Conservation (phyloP, 1,139 yeast species). For the Pichia sp. region DNA sequence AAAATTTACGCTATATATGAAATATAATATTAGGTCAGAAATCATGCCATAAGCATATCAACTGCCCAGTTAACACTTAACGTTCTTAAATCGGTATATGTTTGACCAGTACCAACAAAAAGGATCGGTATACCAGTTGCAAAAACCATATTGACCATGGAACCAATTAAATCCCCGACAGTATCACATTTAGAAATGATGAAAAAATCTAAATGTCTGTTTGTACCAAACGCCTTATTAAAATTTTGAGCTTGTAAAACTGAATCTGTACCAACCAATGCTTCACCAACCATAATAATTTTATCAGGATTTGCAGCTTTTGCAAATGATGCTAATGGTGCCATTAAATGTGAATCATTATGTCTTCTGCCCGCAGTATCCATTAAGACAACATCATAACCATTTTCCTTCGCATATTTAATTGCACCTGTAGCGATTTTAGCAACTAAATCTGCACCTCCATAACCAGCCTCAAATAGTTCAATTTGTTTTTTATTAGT, state of each 20-base stretch:
- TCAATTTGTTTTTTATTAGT: constrained; percentile 55
- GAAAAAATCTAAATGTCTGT: constrained; percentile 79
- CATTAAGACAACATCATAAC: constrained; percentile 81
- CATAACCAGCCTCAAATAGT: constrained; percentile 90
- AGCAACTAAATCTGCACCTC: constrained; percentile 90
- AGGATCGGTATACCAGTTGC: constrained; percentile 93
- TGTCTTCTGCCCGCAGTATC: constrained; percentile 99
- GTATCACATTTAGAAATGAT: constrained; percentile 94
- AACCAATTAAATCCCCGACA: constrained; percentile 93
- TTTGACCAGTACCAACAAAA: constrained; percentile 96
- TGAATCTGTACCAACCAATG: constrained; percentile 94
- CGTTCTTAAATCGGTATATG: constrained; percentile 91
- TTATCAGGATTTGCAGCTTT: constrained; percentile 94
- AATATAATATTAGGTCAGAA: background rate
- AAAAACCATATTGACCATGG: constrained; percentile 96
- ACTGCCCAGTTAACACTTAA: constrained; percentile 92
- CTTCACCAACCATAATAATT: constrained; percentile 98
- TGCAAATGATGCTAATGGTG: constrained; percentile 91
- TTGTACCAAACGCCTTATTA: constrained; percentile 87
- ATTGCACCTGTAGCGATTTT: constrained; percentile 94
- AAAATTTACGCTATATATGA: too few species aligned
- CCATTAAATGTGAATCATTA: constrained; percentile 91
- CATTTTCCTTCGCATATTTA: constrained; percentile 57
- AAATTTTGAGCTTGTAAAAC: constrained; percentile 93
- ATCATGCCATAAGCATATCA: constrained; percentile 51